Percentiles rank a stretch among this genome's conserved stretches.
phyloP scores from a whole-genome alignment of 495 filamentous ascomycete species.

The Hyphodiscus hymeniophilus region DNA sequence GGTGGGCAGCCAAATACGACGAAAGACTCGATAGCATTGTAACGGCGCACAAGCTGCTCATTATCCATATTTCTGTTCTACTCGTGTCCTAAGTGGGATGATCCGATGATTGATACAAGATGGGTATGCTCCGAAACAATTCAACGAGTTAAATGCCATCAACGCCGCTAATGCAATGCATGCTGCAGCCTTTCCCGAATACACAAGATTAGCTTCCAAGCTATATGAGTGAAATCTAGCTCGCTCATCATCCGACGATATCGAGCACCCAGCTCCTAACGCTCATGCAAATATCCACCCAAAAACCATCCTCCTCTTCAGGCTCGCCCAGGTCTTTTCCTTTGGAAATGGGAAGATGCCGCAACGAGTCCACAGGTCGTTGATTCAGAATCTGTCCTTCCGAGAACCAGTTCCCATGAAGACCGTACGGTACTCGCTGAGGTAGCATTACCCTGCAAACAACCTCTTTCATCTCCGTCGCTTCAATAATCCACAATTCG shows the following conservation, averaged over 20 bases:
- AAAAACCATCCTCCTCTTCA: not conserved
- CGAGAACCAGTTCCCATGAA: conserved; percentile 58
- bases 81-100: no score
- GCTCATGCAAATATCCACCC: conserved; percentile 11
- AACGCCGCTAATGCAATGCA: no score
- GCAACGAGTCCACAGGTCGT: conserved; percentile 13
- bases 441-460: conserved; percentile 46
- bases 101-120: no score
- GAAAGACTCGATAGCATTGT: no score
- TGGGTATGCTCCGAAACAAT: no score
- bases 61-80: no score
- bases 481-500: conserved; percentile 61
- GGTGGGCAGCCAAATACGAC: no score
- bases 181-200: no score
- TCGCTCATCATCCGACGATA: conserved; percentile 1
- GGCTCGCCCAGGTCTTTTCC: not conserved
- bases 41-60: no score
- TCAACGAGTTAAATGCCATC: no score
- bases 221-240: no score
- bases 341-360: conserved; percentile 2
- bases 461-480: conserved; percentile 46
- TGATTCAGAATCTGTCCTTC: conserved; percentile 44
- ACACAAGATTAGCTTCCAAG: no score
- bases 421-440: conserved; percentile 57
- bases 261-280: conserved; percentile 8